A percentile compares a stretch with the other conserved stretches of the same genome.
These are phyloP conservation scores for Fusarium aywerte DNA, from an alignment of 2,329 filamentous ascomycete genomes.

Conservation along the genomic window DNA sequence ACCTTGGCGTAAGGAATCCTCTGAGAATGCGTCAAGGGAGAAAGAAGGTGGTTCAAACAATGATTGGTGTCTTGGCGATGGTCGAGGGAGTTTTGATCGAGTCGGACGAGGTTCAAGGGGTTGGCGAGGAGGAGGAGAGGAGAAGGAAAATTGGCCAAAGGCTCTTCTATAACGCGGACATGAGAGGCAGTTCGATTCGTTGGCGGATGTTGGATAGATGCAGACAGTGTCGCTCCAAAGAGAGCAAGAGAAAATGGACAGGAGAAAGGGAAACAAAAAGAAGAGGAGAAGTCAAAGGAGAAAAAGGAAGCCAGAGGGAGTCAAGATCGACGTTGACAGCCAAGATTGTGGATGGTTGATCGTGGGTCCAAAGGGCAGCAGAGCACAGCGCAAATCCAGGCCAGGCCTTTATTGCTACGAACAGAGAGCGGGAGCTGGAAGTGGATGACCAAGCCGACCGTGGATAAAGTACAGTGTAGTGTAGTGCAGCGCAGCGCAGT, in stretches of 20 bases:
- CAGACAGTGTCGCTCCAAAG: slow-evolving; percentile 36
- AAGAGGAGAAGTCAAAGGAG: slow-evolving; percentile 21
- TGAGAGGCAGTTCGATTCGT: slow-evolving; percentile 41
- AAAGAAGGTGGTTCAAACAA: slow-evolving; percentile 25
- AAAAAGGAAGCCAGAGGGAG: slow-evolving; percentile 33
- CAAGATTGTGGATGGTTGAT: slow-evolving; percentile 34
- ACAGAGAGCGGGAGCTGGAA: not conserved
- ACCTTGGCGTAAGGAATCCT: slow-evolving; percentile 34
- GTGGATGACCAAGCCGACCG: not conserved
- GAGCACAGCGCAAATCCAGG: not conserved
- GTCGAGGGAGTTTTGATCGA: slow-evolving; percentile 33
- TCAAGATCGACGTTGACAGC: slow-evolving; percentile 40
- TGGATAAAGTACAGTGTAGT: not conserved
- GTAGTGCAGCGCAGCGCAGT: not conserved
- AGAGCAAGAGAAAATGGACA: slow-evolving; percentile 24
- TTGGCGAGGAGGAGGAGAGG: slow-evolving; percentile 25
- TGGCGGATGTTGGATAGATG: not conserved
- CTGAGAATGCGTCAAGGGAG: slow-evolving; percentile 27
- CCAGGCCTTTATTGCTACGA: not conserved
- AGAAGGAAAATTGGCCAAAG: slow-evolving; percentile 37
- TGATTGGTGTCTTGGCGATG: slow-evolving; percentile 17
- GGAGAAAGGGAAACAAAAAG: slow-evolving; percentile 9
- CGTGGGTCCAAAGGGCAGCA: slow-evolving; percentile 34
- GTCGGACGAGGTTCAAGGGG: slow-evolving; percentile 19
- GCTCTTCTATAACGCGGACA: slow-evolving; percentile 53